Conservation (phyloP, 129 eudicot species). For the Sambucus nigra region DNA sequence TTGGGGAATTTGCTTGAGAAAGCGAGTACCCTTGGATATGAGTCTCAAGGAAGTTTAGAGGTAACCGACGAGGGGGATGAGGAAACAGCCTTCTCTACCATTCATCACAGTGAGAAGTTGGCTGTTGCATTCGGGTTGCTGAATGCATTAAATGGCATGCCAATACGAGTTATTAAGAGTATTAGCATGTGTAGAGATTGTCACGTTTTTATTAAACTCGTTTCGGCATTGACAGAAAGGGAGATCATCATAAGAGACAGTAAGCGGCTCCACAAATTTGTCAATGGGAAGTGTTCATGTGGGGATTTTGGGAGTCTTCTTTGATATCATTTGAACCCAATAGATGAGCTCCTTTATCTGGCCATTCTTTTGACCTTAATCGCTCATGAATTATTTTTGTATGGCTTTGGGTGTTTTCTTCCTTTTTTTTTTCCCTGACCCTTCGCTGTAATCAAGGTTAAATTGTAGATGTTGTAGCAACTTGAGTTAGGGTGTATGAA, state of each 20-base stretch:
- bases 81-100: constrained; percentile 23
- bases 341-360: no score
- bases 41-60: constrained; percentile 26
- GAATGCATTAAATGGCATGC: constrained; percentile 33
- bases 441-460: no score
- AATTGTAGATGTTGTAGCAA: no score
- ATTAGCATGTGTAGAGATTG: constrained; percentile 71
- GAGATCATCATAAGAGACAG: constrained; percentile 72
- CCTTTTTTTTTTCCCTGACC: no score
- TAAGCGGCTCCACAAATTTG: constrained; percentile 69
- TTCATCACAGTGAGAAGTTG: constrained; percentile 75
- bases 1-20: constrained; percentile 44
- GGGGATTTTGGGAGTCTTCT: constrained; percentile 68
- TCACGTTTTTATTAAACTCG: constrained; percentile 58
- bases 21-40: constrained; percentile 43
- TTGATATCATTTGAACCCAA: constrained; percentile 19
- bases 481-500: no score
- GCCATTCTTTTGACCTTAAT: no score
- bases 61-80: constrained; percentile 23
- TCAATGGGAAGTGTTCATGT: constrained; percentile 66
- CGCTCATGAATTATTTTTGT: no score
- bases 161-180: constrained; percentile 57
- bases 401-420: no score
- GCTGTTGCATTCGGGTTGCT: constrained; percentile 75
- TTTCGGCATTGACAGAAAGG: constrained; percentile 37